Conservation (phyloP, 345 rosid genomes). For the Psidium friedrichsthalianum region DNA sequence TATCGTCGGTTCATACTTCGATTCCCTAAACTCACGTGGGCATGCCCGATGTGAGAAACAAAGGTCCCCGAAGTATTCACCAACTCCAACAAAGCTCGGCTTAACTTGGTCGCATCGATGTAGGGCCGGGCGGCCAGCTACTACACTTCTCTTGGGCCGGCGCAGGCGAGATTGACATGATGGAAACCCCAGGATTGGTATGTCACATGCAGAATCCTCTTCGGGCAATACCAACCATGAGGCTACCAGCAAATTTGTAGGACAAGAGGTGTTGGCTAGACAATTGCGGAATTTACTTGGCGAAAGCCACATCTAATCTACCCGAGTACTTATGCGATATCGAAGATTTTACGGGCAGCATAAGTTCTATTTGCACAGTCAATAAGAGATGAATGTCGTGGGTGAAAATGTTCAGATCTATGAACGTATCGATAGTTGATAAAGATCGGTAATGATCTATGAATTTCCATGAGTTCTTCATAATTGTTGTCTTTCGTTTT, state of each 20-base stretch:
- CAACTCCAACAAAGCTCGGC: too few species aligned
- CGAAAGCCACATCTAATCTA: background rate
- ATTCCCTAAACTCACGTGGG: too few species aligned
- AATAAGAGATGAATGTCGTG: background rate
- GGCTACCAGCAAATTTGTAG: background rate
- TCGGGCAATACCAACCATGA: too few species aligned
- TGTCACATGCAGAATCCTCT: background rate
- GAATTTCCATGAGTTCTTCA: background rate
- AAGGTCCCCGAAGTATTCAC: too few species aligned
- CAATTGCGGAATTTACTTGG: background rate
- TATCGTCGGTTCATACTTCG: too few species aligned
- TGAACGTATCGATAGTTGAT: background rate
- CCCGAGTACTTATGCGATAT: background rate
- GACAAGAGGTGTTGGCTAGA: background rate
- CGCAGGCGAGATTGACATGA: background rate
- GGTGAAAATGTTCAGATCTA: background rate
- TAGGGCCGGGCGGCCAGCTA: background rate
- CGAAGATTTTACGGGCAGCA: background rate
- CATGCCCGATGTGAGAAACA: too few species aligned
- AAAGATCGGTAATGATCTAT: background rate
- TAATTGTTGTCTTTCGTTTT: too few species aligned
- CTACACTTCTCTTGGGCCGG: background rate
- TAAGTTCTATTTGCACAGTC: background rate
- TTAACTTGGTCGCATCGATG: background rate
- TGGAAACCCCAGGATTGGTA: background rate